These are phyloP conservation scores for Arthrobotrys pseudoclavata DNA, from an alignment of 2,329 filamentous ascomycete species.

Conservation along the genomic window DNA sequence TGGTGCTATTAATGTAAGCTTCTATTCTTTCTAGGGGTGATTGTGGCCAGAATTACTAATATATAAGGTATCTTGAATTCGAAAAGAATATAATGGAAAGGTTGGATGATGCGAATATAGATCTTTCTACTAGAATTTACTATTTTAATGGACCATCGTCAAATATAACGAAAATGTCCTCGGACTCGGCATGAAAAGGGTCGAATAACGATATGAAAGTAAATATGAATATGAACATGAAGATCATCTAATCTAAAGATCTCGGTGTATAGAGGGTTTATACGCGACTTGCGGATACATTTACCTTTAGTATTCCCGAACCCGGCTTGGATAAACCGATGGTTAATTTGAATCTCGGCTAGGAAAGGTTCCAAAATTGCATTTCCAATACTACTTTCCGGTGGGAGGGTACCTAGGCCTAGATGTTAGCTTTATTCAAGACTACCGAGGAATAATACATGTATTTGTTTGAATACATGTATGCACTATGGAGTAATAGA, in stretches of 20 bases:
- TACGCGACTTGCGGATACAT: neutral
- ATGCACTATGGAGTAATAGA: neutral
- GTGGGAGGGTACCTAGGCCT: neutral
- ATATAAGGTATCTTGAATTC: neutral
- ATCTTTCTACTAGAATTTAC: neutral
- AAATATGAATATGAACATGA: neutral
- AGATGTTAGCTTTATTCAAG: neutral
- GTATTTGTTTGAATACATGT: too few species aligned
- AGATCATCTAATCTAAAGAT: neutral
- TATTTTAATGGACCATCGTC: neutral
- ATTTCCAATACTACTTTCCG: neutral
- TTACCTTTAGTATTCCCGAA: neutral
- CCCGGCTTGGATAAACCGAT: too few species aligned
- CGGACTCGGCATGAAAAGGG: neutral
- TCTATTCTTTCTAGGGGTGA: too few species aligned
- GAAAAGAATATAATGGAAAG: neutral
- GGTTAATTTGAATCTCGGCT: neutral
- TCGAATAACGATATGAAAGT: too few species aligned
- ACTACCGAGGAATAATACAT: too few species aligned
- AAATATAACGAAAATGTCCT: neutral
- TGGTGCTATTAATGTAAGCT: neutral
- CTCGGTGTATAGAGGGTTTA: neutral
- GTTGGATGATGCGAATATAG: neutral
- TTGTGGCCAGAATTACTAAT: neutral
- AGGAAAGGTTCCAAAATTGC: neutral